Conservation (phyloP, 164 flowering plant species). For the Paratinospora sagittata region DNA sequence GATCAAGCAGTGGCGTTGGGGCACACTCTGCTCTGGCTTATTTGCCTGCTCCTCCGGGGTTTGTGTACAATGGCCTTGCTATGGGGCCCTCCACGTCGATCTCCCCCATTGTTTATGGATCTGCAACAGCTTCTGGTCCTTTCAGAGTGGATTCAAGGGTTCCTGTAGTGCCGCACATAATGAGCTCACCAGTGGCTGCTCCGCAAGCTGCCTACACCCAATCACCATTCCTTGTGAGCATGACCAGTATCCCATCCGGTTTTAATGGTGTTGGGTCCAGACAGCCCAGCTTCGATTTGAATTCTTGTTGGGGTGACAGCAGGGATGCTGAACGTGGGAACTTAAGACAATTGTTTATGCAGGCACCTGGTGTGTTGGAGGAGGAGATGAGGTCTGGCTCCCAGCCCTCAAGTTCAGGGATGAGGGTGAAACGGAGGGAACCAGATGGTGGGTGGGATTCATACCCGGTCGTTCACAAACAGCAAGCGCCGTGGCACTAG, state of each 20-base stretch:
- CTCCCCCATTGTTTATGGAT: slow-evolving; percentile 43
- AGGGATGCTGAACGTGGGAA: slow-evolving; percentile 36
- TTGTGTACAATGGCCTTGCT: slow-evolving; percentile 31
- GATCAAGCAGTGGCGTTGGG: slow-evolving; percentile 34
- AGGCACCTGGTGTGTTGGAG: slow-evolving; percentile 40
- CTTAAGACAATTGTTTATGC: slow-evolving; percentile 30
- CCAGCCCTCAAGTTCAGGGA: slow-evolving; percentile 41
- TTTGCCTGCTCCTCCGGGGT: slow-evolving; percentile 30
- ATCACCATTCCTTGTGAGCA: slow-evolving; percentile 43
- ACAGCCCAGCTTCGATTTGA: slow-evolving; percentile 48
- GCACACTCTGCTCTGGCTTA: slow-evolving; percentile 36
- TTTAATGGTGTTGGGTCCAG: slow-evolving; percentile 37
- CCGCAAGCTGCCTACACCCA: slow-evolving; percentile 33
- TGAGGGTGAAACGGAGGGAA: slow-evolving; percentile 62
- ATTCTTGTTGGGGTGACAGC: slow-evolving; percentile 31
- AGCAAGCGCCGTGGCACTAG: slow-evolving; percentile 50
- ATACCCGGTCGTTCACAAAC: slow-evolving; percentile 34
- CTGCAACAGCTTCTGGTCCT: slow-evolving; percentile 40
- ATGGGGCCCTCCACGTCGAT: slow-evolving; percentile 26
- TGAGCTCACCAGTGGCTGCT: slow-evolving; percentile 35
- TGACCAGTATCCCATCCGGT: slow-evolving; percentile 27
- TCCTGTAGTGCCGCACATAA: slow-evolving; percentile 48
- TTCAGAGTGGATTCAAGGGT: slow-evolving; percentile 69
- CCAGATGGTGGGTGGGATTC: slow-evolving; percentile 71
- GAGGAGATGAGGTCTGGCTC: slow-evolving; percentile 34